A percentile compares a stretch with the other conserved stretches of the same genome.
phyloP scores from a whole-genome alignment of 2,329 filamentous ascomycete species.

The Fusarium continuum region DNA sequence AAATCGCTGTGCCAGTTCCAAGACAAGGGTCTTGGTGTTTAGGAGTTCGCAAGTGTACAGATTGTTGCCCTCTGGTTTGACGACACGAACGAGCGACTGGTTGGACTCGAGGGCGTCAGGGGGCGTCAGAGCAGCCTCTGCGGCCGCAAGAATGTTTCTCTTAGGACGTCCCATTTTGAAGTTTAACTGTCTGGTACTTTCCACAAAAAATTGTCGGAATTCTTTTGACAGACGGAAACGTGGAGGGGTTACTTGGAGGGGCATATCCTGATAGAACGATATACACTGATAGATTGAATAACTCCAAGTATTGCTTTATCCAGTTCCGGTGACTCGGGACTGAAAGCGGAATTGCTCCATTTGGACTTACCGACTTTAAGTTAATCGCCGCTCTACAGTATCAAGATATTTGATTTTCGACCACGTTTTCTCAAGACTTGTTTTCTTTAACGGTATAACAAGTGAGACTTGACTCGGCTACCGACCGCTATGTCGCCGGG shows the following conservation, averaged over 20 bases:
- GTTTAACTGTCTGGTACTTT: background rate
- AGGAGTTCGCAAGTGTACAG: conserved; percentile 83
- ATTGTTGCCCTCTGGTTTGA: conserved; percentile 88
- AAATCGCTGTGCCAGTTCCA: conserved; percentile 86
- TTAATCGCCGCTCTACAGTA: background rate
- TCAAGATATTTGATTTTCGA: background rate
- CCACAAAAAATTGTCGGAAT: background rate
- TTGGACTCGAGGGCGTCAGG: conserved; percentile 66
- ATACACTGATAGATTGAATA: conserved; percentile 2
- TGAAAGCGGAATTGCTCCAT: conserved; percentile 19
- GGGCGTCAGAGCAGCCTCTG: conserved; percentile 73
- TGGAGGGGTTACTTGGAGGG: conserved; percentile 36
- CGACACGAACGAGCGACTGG: conserved; percentile 78
- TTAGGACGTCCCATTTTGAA: conserved; percentile 59
- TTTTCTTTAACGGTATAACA: background rate
- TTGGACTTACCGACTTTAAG: conserved; percentile 4
- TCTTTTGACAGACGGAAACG: conserved; percentile 20
- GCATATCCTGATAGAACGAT: conserved; percentile 29
- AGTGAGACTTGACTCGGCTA: background rate
- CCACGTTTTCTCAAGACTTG: background rate
- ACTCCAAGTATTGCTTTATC: conserved; percentile 17
- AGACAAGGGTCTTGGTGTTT: conserved; percentile 70
- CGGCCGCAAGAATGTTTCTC: conserved; percentile 79
- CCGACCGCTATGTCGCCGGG: background rate
- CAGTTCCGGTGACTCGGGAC: background rate